Base-by-base conservation (phyloP, 208 protist species). In the Leishmania turanica region DNA sequence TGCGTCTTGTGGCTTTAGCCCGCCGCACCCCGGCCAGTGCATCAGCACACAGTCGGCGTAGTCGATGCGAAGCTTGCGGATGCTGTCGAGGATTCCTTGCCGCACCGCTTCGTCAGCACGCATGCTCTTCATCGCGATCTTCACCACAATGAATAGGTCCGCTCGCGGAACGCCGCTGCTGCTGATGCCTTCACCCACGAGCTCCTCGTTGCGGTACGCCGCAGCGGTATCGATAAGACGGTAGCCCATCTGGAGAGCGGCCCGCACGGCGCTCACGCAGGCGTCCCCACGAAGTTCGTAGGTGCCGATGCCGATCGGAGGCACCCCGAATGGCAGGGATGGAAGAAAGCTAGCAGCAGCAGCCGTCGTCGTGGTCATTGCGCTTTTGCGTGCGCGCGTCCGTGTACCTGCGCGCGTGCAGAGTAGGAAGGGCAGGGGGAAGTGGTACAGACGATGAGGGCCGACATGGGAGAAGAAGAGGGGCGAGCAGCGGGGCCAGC, bases 221-320 rank as follows among this genome's bases (percentile, higher is more conserved):
- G 93, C 90, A 0, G 93, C 95, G 19, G 95, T 98, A 86, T 98
- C 95, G 70, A 98, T 85, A 6, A 96, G 90, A 19, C 95, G 93
- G 79, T 92, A 96, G 58, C 95, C 95, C 37, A 89, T 73, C 64
- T 85, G 81, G 49, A 98, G 83, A 13, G 92, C 93, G 0, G 69
- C 37, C 13, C 77, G 45, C 3, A 98, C 95, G 1, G 91, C 88
- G 3, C 65, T 58, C 51, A 81, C 72, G 66, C 92, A 96, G 37
- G 79, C 88, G 21, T 92, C 88, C 11, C 93, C 92, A 42, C 88
- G 83, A 19, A 97, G 88, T 80, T 95, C 86, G 79, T 96, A 96
- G 13, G 94, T 97, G 64, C 94, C 95, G 54, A 96, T 86, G 54
- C 95, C 95, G 49, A 96, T 81, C 11, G 89, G 87, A 1, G 93